phyloP scores from a whole-genome alignment of 2,329 filamentous ascomycete species.

The Tolypocladium inflatum region DNA sequence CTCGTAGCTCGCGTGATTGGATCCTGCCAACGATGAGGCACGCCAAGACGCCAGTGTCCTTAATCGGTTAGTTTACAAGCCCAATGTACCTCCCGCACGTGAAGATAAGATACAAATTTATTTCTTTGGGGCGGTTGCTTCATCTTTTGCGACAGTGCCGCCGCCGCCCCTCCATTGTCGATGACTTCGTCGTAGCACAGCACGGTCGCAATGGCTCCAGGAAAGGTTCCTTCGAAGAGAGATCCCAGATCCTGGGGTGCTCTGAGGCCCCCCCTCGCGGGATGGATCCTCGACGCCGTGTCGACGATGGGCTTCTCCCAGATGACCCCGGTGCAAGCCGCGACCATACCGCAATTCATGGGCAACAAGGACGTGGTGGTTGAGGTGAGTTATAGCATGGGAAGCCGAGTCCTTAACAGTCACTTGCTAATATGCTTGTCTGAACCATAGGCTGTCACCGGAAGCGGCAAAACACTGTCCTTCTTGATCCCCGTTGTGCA shows the following conservation, averaged over 20 bases:
- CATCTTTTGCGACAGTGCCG: neutral
- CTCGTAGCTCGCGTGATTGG: neutral
- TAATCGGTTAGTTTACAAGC: neutral
- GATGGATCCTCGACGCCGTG: conserved; percentile 80
- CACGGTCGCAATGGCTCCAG: neutral
- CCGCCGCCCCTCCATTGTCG: neutral
- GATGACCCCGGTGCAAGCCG: conserved; percentile 93
- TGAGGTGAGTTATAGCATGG: conserved; percentile 40
- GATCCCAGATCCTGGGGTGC: conserved; percentile 36
- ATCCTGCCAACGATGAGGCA: neutral
- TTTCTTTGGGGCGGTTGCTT: neutral
- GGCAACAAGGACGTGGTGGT: conserved; percentile 89
- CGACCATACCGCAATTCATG: conserved; percentile 79
- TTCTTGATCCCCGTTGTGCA: conserved; percentile 80
- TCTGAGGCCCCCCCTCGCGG: conserved; percentile 27
- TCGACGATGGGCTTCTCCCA: conserved; percentile 74
- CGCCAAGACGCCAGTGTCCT: neutral
- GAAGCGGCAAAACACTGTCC: conserved; percentile 81
- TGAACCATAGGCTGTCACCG: conserved; percentile 61
- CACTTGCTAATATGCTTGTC: neutral
- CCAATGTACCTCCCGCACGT: conserved; percentile 11
- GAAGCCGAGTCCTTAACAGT: neutral
- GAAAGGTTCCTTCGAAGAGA: conserved; percentile 27
- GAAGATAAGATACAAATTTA: conserved; percentile 20
- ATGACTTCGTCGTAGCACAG: neutral